Evolutionary conservation across 78 protist genomes (phyloP).

Genomic region (Cavenderia fasciculata): DNA sequence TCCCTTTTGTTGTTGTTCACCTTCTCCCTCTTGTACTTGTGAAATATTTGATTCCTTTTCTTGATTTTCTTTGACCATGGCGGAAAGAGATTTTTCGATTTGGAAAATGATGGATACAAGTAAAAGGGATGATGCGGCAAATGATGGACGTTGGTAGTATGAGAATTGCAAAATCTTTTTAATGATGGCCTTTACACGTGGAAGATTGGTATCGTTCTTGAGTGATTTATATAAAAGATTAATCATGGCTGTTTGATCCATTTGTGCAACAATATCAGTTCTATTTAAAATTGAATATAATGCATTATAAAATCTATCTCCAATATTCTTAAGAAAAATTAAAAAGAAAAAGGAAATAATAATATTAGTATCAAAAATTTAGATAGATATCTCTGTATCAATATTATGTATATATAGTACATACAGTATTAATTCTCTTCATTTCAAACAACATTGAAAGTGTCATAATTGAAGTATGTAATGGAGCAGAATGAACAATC

Average conservation of each 20-base stretch:
- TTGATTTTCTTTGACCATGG: background rate
- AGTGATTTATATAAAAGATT: constrained; percentile 35
- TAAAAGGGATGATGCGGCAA: background rate
- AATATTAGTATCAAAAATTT: background rate
- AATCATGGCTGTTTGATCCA: constrained; percentile 63
- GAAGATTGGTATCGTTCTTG: constrained; percentile 22
- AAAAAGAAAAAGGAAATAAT: background rate
- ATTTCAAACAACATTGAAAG: constrained; percentile 52
- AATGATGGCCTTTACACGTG: constrained; percentile 31
- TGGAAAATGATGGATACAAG: background rate
- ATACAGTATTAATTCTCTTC: constrained; percentile 23
- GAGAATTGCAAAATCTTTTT: constrained; percentile 62
- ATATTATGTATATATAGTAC: background rate
- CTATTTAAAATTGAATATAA: constrained; percentile 25
- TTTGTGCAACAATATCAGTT: constrained; percentile 23
- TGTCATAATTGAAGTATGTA: constrained; percentile 55
- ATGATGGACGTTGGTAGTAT: constrained; percentile 34
- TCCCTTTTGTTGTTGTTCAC: background rate
- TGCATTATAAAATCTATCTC: constrained; percentile 16
- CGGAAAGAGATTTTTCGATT: too few species aligned
- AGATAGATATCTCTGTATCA: background rate
- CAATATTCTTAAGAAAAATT: background rate
- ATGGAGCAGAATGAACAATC: constrained; percentile 2
- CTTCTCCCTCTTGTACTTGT: background rate
- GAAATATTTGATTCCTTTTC: background rate